phyloP scores from a whole-genome alignment of 2,329 filamentous ascomycete species.

The Rugonectria rugulosa region DNA sequence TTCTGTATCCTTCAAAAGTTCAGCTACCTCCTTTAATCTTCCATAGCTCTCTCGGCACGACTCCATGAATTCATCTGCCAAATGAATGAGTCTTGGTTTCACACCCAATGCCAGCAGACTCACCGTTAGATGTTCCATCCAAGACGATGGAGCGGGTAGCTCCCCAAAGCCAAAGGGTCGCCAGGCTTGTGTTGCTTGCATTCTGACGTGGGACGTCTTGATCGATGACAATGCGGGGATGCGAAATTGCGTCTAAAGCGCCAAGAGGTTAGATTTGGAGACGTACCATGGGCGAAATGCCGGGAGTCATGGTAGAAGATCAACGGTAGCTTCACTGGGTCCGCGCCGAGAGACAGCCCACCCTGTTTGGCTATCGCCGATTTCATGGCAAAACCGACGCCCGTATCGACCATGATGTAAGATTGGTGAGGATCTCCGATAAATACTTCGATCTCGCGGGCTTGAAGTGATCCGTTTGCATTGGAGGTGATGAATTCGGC shows the following conservation, averaged over 20 bases:
- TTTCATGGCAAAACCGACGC: constrained; percentile 16
- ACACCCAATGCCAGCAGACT: not conserved
- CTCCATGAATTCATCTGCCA: constrained; percentile 17
- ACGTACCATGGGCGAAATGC: constrained; percentile 19
- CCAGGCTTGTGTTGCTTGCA: constrained; percentile 12
- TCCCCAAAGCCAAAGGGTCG: constrained; percentile 31
- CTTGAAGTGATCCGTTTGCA: constrained; percentile 11
- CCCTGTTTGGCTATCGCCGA: constrained; percentile 10
- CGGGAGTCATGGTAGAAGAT: constrained; percentile 16
- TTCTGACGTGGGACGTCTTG: constrained; percentile 24
- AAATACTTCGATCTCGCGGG: constrained; percentile 17
- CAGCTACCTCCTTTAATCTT: constrained; percentile 15
- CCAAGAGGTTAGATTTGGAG: not conserved
- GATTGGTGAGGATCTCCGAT: constrained; percentile 17
- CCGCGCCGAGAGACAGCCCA: constrained; percentile 5
- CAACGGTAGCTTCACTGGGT: constrained; percentile 15
- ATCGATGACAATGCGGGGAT: constrained; percentile 22
- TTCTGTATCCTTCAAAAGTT: constrained; percentile 20
- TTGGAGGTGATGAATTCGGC: constrained; percentile 18
- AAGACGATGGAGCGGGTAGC: constrained; percentile 30
- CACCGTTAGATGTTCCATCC: constrained; percentile 26
- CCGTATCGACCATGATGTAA: constrained; percentile 20
- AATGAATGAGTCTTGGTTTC: not conserved
- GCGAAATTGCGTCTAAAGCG: constrained; percentile 8
- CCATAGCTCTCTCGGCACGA: constrained; percentile 16